Conservation (phyloP, 495 filamentous ascomycete species). For the Hypoxylon crocopeplum region DNA sequence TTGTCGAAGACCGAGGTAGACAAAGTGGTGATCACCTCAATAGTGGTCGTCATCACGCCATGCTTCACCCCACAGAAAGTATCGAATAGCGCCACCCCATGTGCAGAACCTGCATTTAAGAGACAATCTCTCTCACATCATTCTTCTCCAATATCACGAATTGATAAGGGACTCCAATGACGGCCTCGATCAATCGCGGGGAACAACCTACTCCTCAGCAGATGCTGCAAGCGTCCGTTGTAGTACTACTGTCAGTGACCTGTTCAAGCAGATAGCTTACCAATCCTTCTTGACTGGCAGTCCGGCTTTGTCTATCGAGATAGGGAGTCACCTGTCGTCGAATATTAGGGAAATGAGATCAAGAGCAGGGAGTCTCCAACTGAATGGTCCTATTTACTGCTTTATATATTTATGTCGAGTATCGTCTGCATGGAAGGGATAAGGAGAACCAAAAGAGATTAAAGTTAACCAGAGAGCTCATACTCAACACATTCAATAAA, state of each 20-base stretch:
- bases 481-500: no score
- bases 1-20: constrained; percentile 3
- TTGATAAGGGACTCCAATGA: constrained; percentile 38
- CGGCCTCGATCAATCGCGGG: constrained; percentile 16
- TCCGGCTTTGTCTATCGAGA: constrained; percentile 1
- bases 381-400: no score
- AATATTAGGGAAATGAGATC: constrained; percentile 8
- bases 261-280: constrained; percentile 22
- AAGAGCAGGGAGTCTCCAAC: constrained; percentile 12
- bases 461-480: no score
- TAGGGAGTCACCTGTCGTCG: constrained; percentile 6
- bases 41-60: constrained; percentile 27
- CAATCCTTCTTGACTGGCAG: constrained; percentile 4
- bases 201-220: constrained; percentile 21
- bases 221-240: constrained; percentile 5
- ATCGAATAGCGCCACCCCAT: constrained; percentile 13
- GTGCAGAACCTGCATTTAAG: not conserved
- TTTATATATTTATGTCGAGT: no score
- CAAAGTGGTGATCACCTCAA: constrained; percentile 33
- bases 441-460: no score
- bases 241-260: not conserved
- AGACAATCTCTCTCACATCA: constrained; percentile 29
- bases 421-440: no score
- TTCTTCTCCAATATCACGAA: constrained; percentile 39
- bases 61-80: constrained; percentile 24